Evolutionary conservation across 768 basidiomycete genomes (phyloP).

Genomic region (Xerocomellus intermedius): DNA sequence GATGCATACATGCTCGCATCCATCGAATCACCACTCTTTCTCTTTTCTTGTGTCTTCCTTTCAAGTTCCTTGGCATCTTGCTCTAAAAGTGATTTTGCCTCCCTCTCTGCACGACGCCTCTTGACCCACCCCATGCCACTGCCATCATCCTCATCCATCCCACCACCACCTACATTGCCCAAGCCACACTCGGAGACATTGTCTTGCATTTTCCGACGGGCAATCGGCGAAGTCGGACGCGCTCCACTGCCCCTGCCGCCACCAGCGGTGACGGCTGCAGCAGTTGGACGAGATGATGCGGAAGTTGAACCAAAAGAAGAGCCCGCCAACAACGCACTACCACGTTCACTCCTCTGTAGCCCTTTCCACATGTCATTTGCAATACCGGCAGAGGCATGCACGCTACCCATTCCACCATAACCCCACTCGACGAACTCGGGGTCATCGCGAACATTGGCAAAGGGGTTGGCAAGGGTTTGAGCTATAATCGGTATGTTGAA

Average conservation of each 20-base stretch:
- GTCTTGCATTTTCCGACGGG: constrained; percentile 19
- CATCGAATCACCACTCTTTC: constrained; percentile 24
- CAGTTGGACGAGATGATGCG: constrained; percentile 13
- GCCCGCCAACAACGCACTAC: constrained; percentile 22
- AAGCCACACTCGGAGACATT: constrained; percentile 26
- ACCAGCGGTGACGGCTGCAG: constrained; percentile 30
- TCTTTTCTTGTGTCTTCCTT: constrained; percentile 16
- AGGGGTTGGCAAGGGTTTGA: constrained; percentile 50
- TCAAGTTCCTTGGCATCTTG: constrained; percentile 15
- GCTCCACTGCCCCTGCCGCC: constrained; percentile 13
- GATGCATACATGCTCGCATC: constrained; percentile 23
- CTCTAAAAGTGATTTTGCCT: constrained; percentile 36
- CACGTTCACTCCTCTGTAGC: constrained; percentile 26
- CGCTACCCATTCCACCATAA: constrained; percentile 79
- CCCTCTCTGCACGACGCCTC: constrained; percentile 57
- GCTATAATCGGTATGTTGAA: constrained; percentile 3
- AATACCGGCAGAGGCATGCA: constrained; percentile 27
- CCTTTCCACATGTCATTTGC: constrained; percentile 31
- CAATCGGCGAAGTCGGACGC: constrained; percentile 6
- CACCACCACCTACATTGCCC: constrained; percentile 25
- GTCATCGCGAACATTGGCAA: constrained; percentile 60
- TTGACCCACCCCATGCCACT: constrained; percentile 87
- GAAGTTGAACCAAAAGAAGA: constrained; percentile 7
- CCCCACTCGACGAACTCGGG: constrained; percentile 94
- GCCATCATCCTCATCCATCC: constrained; percentile 68